Percentiles rank a stretch among this genome's conserved stretches.
These are phyloP conservation scores for Ganoderma boninense DNA, from an alignment of 1,284 basidiomycete genomes.

Conservation along the genomic window DNA sequence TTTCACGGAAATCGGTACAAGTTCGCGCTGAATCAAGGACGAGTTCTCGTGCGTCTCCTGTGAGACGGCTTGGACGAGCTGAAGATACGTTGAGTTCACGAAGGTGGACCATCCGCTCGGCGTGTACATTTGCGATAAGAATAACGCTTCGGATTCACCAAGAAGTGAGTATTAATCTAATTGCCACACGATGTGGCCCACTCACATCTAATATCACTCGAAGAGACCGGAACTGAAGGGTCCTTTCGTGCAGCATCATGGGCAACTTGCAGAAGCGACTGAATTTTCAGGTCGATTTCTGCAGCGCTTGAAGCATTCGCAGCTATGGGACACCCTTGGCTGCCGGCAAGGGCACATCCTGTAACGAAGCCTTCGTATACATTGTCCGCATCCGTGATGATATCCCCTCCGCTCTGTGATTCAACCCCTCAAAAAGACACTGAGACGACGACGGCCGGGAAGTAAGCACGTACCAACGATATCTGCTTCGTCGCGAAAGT, in stretches of 20 bases:
- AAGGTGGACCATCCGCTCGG: neutral
- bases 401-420: neutral
- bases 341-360: conserved; percentile 29
- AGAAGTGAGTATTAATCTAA: neutral
- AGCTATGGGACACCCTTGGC: conserved; percentile 20
- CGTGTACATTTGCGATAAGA: conserved; percentile 1
- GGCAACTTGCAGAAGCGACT: conserved; percentile 18
- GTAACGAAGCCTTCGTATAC: conserved; percentile 25
- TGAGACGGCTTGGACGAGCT: conserved; percentile 6
- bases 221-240: conserved; percentile 16
- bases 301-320: neutral
- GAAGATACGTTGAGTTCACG: conserved; percentile 17
- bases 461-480: conserved; percentile 6
- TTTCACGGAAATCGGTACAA: neutral
- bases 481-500: conserved; percentile 14
- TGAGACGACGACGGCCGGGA: too few species aligned
- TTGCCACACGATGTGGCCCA: neutral
- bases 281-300: conserved; percentile 19
- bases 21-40: neutral
- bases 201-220: conserved; percentile 20
- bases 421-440: neutral
- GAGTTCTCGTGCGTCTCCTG: neutral
- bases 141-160: neutral
- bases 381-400: conserved; percentile 4
- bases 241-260: conserved; percentile 18